These are phyloP conservation scores for Mycotypha africana DNA, from an alignment of 371 early-diverging fungal genomes.

Conservation along the genomic window DNA sequence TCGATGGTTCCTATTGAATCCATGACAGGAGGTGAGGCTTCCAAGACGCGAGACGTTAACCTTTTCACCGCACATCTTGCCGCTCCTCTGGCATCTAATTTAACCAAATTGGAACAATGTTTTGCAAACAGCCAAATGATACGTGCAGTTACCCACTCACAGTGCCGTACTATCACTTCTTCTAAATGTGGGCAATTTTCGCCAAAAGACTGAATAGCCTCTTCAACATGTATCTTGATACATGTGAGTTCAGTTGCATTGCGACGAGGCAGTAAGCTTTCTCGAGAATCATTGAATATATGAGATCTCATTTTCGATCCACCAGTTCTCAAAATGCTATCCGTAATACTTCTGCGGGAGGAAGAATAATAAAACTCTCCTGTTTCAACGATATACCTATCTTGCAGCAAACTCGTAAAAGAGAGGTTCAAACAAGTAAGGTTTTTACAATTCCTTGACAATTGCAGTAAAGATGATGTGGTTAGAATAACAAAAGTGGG, in stretches of 20 bases:
- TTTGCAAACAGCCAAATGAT: constrained; percentile 40
- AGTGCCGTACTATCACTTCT: constrained; percentile 44
- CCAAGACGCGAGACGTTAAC: constrained; percentile 16
- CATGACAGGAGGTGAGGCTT: constrained; percentile 2
- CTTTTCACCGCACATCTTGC: constrained; percentile 35
- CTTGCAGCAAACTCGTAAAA: constrained; percentile 38
- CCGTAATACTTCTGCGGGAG: no score
- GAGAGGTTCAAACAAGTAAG: constrained; percentile 47
- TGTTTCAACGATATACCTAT: constrained; percentile 50
- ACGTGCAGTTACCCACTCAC: constrained; percentile 56
- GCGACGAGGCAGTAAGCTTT: constrained; percentile 49
- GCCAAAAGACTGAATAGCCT: constrained; percentile 43
- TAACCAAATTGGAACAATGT: constrained; percentile 30
- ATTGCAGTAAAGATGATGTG: constrained; percentile 51
- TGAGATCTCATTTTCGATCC: no score
- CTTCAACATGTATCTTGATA: constrained; percentile 34
- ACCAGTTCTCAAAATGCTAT: no score
- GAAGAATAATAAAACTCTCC: constrained; percentile 54
- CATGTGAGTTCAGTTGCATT: constrained; percentile 50
- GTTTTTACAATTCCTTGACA: constrained; percentile 44
- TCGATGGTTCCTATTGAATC: no score
- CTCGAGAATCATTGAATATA: no score
- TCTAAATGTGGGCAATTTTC: constrained; percentile 39
- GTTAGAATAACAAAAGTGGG: constrained; percentile 41
- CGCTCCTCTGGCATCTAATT: constrained; percentile 43